A percentile compares a stretch with the other conserved stretches of the same genome.
These are phyloP conservation scores for Rosa lucieae DNA, from an alignment of 306 rosid species.

Conservation along the genomic window DNA sequence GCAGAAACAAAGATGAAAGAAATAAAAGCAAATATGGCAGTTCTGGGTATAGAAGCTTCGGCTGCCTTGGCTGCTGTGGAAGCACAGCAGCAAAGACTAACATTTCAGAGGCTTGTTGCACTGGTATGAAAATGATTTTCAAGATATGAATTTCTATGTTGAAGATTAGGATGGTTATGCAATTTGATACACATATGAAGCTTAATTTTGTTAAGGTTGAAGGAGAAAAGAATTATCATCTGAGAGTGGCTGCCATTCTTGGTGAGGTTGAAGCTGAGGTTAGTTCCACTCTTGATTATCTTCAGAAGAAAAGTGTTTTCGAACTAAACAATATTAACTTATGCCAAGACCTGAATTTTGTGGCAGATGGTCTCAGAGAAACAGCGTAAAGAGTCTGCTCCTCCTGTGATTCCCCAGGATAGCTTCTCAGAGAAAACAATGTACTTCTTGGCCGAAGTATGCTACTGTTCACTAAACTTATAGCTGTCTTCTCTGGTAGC, in stretches of 20 bases:
- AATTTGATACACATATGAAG: constrained; percentile 22
- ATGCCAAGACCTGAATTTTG: constrained; percentile 31
- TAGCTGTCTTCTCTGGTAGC: background rate
- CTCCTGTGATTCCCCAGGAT: constrained; percentile 63
- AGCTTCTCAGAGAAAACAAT: constrained; percentile 66
- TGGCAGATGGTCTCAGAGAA: constrained; percentile 90
- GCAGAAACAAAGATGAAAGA: constrained; percentile 90
- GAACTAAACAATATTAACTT: constrained; percentile 19
- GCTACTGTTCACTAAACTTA: constrained; percentile 30
- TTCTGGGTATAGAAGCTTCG: constrained; percentile 92
- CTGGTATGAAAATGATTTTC: constrained; percentile 56
- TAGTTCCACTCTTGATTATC: constrained; percentile 35
- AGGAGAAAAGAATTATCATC: constrained; percentile 84
- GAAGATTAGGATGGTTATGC: constrained; percentile 17
- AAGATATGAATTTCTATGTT: constrained; percentile 15
- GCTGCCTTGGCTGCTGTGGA: constrained; percentile 96
- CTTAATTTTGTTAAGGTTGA: constrained; percentile 63
- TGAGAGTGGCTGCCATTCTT: constrained; percentile 85
- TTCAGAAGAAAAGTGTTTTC: constrained; percentile 16
- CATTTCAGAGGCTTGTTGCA: constrained; percentile 98
- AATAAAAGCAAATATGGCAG: constrained; percentile 84
- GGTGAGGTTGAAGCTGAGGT: constrained; percentile 98
- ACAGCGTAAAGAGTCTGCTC: constrained; percentile 97
- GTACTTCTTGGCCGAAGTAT: constrained; percentile 96
- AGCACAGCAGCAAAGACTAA: constrained; percentile 90